Base-by-base conservation (phyloP, 257 asterid species). In the Avicennia marina region DNA sequence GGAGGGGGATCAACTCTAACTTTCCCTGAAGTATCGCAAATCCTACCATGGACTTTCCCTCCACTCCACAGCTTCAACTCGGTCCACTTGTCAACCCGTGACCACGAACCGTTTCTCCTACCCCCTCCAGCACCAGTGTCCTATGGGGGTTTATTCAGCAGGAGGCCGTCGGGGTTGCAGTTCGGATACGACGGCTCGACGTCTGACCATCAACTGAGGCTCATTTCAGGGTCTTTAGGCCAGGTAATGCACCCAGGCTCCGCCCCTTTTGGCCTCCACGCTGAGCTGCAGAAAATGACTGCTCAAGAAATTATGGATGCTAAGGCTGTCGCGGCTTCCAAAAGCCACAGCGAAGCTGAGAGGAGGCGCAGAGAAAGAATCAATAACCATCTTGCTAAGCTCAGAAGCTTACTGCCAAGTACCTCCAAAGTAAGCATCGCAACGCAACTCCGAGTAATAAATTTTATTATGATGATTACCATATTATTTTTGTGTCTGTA, bases 301-400 rank as follows among this genome's bases (percentile, higher is more conserved):
- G 89, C 96, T 9, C 98, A 90, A 53, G 98, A 90, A 63, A 90
- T 82, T 4, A 90, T 90, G 96, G 98, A 87, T 55, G 96, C 96
- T 0, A 90, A 90, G 53, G 98, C 96, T 7, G 90, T 87, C 5
- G 98, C 96, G 6, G 98, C 98, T 2, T 90, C 95, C 1, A 90
- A 90, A 49, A 87, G 94, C 58, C 98, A 90, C 42, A 90, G 98
- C 52, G 98, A 90, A 71, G 98, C 98, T 17, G 98, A 90, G 75
- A 75, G 98, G 60, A 77, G 98, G 45, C 75, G 98, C 11, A 72
- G 98, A 55, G 98, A 87, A 63, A 85, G 98, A 52, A 90, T 90
- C 62, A 90, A 90, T 42, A 87, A 82, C 44, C 98, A 90, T 78
- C 83, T 90, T 21, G 90, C 94, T 31, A 82, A 81, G 72, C 93